Evolutionary conservation across 768 basidiomycete genomes (phyloP), one percentile per base, ranked within the genome.

Genomic region (Boletus fagicola): DNA sequence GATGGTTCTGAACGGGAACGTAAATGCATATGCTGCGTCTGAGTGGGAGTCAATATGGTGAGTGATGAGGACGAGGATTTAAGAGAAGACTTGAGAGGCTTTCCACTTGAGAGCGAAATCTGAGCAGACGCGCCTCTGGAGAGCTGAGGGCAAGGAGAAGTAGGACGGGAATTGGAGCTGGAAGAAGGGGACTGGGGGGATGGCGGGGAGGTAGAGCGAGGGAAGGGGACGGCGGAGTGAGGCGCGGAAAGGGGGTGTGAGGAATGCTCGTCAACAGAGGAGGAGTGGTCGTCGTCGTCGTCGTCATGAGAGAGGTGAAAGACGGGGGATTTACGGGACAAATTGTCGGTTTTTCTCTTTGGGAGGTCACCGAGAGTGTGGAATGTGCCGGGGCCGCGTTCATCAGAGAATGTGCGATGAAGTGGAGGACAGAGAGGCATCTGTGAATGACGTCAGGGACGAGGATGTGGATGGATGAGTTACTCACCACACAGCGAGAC

Each of bases 81-180:
- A 64, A 97, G 82, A 2, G 91, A 89, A 0, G 89, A 81, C 67
- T 92, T 92, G 73, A 97, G 86, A 4, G 92, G 89, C 67, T 92
- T 92, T 44, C 94, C 93, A 56, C 87, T 92, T 20, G 83, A 76
- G 35, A 86, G 80, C 24, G 85, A 69, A 52, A 86, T 77, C 15
- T 68, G 78, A 63, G 59, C 72, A 49, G 55, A 79, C 62, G 59
- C 75, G 31, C 52, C 79, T 71, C 61, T 78, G 64, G 54, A 71
- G 13, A 63, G 60, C 16, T 18, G 59, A 11, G 63, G 65, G 35
- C 10, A 53, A 26, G 56, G 40, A 16, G 47, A 61, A 35, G 35
- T 8, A 26, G 60, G 54, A 28, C 12, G 39, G 33, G 18, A 60
- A 38, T 47, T 49, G 1, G 53, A 24, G 7, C 43, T 15, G 1